phyloP scores from a whole-genome alignment of 768 basidiomycete species.

The Mycena vulgaris region DNA sequence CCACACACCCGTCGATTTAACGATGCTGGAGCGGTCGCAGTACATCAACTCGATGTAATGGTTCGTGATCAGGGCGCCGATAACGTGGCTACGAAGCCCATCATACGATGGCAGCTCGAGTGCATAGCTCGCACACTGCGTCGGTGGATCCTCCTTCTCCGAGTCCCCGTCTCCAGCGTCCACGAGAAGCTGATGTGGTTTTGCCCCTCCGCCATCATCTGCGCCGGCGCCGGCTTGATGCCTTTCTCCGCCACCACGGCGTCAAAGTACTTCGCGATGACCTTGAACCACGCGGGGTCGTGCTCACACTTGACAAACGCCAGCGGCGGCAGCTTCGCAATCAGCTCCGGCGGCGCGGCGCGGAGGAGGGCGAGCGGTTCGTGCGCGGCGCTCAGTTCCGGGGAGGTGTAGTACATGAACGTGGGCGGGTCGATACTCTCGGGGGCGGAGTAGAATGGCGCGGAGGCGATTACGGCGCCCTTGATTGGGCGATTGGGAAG shows the following conservation, averaged over 20 bases:
- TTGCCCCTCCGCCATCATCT: conserved; percentile 12
- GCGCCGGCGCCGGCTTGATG: background rate
- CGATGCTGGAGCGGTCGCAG: conserved; percentile 15
- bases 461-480: conserved; percentile 7
- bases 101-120: conserved; percentile 12
- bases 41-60: conserved; percentile 9
- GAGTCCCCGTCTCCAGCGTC: conserved; percentile 13
- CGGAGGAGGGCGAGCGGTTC: background rate
- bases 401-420: conserved; percentile 5
- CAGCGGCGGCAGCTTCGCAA: background rate
- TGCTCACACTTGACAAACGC: background rate
- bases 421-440: background rate
- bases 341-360: background rate
- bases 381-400: background rate
- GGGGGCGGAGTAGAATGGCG: conserved; percentile 1
- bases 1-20: too few species aligned
- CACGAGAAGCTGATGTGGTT: conserved; percentile 22
- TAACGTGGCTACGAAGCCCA: conserved; percentile 9
- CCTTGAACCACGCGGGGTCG: conserved; percentile 21
- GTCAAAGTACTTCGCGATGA: conserved; percentile 2
- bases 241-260: background rate
- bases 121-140: conserved; percentile 19
- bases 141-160: too few species aligned
- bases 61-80: background rate
- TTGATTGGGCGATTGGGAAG: too few species aligned